Percentiles rank a stretch among this genome's conserved stretches.
These are phyloP conservation scores for Xylaria sp. DNA, from an alignment of 495 filamentous ascomycete genomes.

Conservation along the genomic window DNA sequence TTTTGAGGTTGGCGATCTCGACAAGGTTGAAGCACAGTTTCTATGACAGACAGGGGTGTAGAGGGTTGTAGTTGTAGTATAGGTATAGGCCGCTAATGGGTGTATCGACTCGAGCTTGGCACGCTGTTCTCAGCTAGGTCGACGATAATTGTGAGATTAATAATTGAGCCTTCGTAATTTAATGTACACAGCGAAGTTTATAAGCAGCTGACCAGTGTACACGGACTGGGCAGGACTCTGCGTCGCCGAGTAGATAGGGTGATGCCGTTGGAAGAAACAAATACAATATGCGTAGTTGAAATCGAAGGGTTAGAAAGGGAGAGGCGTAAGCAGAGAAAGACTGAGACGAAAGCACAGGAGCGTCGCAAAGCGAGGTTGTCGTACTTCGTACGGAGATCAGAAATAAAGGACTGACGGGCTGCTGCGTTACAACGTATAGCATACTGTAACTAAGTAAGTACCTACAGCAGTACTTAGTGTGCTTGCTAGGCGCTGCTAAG, in stretches of 20 bases:
- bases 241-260: neutral
- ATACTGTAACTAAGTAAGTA: neutral
- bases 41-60: neutral
- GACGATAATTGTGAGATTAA: constrained; percentile 1
- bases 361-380: constrained; percentile 2
- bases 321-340: constrained; percentile 17
- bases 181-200: constrained; percentile 7
- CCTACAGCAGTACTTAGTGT: neutral
- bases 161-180: neutral
- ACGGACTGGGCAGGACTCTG: neutral
- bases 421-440: neutral
- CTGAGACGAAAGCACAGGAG: constrained; percentile 7
- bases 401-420: constrained; percentile 10
- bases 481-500: constrained; percentile 26
- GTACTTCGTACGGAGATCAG: constrained; percentile 7
- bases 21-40: neutral
- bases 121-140: neutral
- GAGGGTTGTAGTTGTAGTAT: constrained; percentile 1
- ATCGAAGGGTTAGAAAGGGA: neutral
- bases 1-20: constrained; percentile 10
- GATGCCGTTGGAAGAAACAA: constrained; percentile 15
- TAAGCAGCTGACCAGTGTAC: neutral
- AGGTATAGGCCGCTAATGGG: constrained; percentile 19
- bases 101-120: constrained; percentile 24
- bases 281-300: constrained; percentile 10